These are phyloP conservation scores for Trypanosoma conorhini DNA, from an alignment of 208 protist genomes.

Conservation along the genomic window DNA sequence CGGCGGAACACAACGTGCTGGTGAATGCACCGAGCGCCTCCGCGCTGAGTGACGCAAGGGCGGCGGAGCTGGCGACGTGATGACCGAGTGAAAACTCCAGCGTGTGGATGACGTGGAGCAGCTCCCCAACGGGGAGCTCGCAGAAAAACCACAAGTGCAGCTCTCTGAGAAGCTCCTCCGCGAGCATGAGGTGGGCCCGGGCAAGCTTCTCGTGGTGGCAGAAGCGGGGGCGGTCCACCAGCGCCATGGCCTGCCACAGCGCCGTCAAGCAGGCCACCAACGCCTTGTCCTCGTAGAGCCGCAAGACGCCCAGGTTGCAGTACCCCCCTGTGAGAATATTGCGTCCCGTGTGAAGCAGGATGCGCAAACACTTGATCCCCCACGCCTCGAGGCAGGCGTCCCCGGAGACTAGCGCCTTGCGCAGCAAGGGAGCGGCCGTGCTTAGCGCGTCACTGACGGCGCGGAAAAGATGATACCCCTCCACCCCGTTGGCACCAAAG, in stretches of 20 bases:
- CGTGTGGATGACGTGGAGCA: slow-evolving; percentile 42
- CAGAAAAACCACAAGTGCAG: slow-evolving; percentile 55
- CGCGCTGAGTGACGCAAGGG: slow-evolving; percentile 14
- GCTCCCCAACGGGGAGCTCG: slow-evolving; percentile 27
- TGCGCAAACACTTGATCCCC: slow-evolving; percentile 48
- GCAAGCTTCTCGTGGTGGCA: slow-evolving; percentile 45
- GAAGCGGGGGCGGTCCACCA: slow-evolving; percentile 26
- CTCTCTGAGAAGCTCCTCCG: slow-evolving; percentile 40
- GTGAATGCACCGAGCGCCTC: slow-evolving; percentile 24
- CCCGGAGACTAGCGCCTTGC: slow-evolving; percentile 12
- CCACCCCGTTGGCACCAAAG: slow-evolving; percentile 28
- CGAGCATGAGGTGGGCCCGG: slow-evolving; percentile 28
- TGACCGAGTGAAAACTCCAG: slow-evolving; percentile 37
- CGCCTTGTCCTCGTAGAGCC: slow-evolving; percentile 47
- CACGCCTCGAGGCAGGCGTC: slow-evolving; percentile 36
- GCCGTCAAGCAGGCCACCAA: slow-evolving; percentile 33
- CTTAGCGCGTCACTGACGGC: slow-evolving; percentile 18
- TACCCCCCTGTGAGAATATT: slow-evolving; percentile 54
- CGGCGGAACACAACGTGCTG: slow-evolving; percentile 9
- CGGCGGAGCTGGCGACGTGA: neutral
- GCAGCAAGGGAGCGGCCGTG: neutral
- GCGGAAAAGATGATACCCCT: slow-evolving; percentile 32
- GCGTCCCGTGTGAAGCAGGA: slow-evolving; percentile 35
- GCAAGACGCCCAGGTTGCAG: slow-evolving; percentile 61
- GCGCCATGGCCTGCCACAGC: slow-evolving; percentile 41